phyloP scores from a whole-genome alignment of 2,329 filamentous ascomycete species.

The Hypoxylon sp. region DNA sequence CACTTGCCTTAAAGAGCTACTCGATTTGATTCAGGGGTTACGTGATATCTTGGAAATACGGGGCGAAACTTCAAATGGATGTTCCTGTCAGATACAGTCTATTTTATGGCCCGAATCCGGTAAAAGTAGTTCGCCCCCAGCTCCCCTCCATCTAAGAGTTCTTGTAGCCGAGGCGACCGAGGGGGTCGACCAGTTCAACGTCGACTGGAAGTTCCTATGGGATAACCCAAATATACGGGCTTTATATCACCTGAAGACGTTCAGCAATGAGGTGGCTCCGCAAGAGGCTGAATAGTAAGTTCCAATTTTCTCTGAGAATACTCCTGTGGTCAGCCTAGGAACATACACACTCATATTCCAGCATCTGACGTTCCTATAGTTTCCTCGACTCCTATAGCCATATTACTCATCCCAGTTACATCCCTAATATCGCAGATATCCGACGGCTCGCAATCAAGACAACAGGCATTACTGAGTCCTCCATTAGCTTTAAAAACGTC shows the following conservation, averaged over 20 bases:
- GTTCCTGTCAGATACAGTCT: not conserved
- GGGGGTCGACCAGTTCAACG: not conserved
- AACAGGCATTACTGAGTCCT: not conserved
- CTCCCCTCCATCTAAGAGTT: not conserved
- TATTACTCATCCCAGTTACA: not conserved
- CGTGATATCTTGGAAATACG: not conserved
- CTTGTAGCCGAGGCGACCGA: not conserved
- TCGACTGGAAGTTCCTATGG: not conserved
- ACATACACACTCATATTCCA: not conserved
- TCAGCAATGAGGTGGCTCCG: not conserved
- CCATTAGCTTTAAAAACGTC: not conserved
- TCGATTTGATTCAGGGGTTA: not conserved
- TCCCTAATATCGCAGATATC: not conserved
- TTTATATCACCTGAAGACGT: not conserved
- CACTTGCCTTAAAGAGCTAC: not conserved
- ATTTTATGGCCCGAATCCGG: not conserved
- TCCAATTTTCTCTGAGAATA: not conserved
- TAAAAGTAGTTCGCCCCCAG: not conserved
- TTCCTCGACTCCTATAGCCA: not conserved
- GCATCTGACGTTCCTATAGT: not conserved
- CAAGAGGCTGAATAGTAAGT: slow-evolving; percentile 7
- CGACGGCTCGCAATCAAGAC: not conserved
- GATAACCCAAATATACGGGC: not conserved
- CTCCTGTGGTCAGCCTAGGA: not conserved
- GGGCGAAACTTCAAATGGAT: not conserved